A percentile compares a stretch with the other conserved stretches of the same genome.
These are phyloP conservation scores for Trichophyton simii DNA, from an alignment of 2,329 filamentous ascomycete genomes.

Conservation along the genomic window DNA sequence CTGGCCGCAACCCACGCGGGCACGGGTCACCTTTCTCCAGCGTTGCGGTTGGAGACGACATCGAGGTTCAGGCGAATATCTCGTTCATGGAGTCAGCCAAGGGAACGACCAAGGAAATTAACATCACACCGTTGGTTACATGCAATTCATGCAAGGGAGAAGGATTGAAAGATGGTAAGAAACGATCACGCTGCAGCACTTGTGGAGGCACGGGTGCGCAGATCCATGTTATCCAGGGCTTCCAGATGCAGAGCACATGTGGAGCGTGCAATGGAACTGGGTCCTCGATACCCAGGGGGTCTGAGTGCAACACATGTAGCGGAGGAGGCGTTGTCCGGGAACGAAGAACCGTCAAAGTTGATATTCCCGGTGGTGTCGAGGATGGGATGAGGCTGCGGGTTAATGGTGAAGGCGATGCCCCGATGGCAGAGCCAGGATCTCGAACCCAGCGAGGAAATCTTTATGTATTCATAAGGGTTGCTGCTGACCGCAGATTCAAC, in stretches of 20 bases:
- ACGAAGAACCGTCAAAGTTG: slow-evolving; percentile 68
- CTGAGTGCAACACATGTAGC: slow-evolving; percentile 65
- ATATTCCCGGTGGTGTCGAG: slow-evolving; percentile 91
- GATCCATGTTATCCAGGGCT: slow-evolving; percentile 81
- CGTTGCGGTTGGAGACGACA: slow-evolving; percentile 87
- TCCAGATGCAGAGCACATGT: slow-evolving; percentile 92
- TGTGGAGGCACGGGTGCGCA: slow-evolving; percentile 80
- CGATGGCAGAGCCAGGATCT: slow-evolving; percentile 50
- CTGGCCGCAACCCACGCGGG: slow-evolving; percentile 38
- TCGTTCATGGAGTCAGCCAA: slow-evolving; percentile 95
- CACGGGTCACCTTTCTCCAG: slow-evolving; percentile 51
- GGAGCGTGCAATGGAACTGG: slow-evolving; percentile 68
- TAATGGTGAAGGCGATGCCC: slow-evolving; percentile 74
- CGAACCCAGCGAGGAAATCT: slow-evolving; percentile 70
- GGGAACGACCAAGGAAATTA: slow-evolving; percentile 76
- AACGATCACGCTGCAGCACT: slow-evolving; percentile 58
- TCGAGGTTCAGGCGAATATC: slow-evolving; percentile 85
- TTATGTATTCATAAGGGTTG: slow-evolving; percentile 79
- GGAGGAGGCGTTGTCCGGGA: slow-evolving; percentile 79
- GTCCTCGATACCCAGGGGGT: slow-evolving; percentile 60
- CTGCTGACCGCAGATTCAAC: slow-evolving; percentile 80
- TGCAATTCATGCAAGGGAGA: slow-evolving; percentile 75
- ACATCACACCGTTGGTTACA: slow-evolving; percentile 64
- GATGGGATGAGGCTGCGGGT: slow-evolving; percentile 89
- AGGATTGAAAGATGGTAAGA: slow-evolving; percentile 70